Conservation (phyloP, 2,329 filamentous ascomycete species). For the Chaetomium olivaceum region DNA sequence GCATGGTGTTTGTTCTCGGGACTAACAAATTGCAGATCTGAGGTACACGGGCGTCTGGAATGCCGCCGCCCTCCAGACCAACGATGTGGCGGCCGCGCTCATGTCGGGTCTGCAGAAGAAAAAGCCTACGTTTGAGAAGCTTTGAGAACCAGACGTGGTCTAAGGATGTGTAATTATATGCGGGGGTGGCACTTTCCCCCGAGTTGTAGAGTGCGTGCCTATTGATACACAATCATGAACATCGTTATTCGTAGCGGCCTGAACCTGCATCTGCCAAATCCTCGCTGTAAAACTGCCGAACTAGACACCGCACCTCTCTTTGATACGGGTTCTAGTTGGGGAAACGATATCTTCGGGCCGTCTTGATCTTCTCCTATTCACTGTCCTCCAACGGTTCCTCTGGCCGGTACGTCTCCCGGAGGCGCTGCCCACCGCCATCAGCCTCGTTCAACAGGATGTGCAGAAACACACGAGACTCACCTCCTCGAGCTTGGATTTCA, state of each 20-base stretch:
- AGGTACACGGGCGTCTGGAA: conserved; percentile 90
- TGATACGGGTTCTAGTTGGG: not conserved
- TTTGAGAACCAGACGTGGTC: conserved; percentile 51
- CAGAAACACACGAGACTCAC: conserved; percentile 46
- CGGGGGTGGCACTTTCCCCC: not conserved
- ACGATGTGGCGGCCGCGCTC: conserved; percentile 73
- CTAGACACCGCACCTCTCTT: not conserved
- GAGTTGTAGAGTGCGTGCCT: not conserved
- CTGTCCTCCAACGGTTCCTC: conserved; percentile 35
- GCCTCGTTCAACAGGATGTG: not conserved
- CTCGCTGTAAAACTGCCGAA: not conserved
- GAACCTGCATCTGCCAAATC: not conserved
- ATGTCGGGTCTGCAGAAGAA: conserved; percentile 75
- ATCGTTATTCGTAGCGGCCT: not conserved
- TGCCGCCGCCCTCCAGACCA: conserved; percentile 74
- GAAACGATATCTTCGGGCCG: not conserved
- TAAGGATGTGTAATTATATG: not conserved
- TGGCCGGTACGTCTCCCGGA: conserved; percentile 39
- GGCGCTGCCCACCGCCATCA: conserved; percentile 28
- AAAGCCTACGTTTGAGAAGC: conserved; percentile 80
- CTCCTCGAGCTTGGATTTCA: conserved; percentile 69
- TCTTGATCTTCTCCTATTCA: conserved; percentile 16
- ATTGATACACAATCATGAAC: not conserved
- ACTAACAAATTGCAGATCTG: conserved; percentile 52
- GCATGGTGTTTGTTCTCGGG: not conserved